Percentiles rank a stretch among this genome's conserved stretches.
phyloP scores from a whole-genome alignment of 2,329 filamentous ascomycete genomes.

The Aspergillus luchuensis region DNA sequence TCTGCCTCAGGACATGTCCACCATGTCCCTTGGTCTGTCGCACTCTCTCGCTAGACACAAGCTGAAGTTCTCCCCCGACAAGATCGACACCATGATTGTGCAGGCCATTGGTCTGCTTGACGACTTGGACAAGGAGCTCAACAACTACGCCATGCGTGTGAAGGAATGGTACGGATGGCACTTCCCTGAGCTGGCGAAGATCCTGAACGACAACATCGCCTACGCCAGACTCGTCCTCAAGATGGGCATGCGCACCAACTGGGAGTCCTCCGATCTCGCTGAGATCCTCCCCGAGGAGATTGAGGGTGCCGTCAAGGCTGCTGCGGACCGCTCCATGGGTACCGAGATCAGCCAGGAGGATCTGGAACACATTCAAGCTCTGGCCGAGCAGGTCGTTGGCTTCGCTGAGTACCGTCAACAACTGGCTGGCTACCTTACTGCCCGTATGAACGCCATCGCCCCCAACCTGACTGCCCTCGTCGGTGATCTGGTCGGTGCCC shows the following conservation, averaged over 20 bases:
- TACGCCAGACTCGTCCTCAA: constrained; percentile 86
- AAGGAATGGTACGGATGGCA: constrained; percentile 99
- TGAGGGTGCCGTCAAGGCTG: constrained; percentile 85
- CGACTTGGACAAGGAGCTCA: constrained; percentile 97
- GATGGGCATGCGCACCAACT: constrained; percentile 86
- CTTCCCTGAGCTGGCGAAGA: constrained; percentile 96
- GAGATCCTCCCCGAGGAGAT: constrained; percentile 96
- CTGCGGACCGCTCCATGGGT: constrained; percentile 97
- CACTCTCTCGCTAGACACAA: constrained; percentile 97
- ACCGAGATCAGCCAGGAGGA: constrained; percentile 94
- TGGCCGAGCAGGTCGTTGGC: constrained; percentile 89
- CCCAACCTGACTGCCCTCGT: constrained; percentile 93
- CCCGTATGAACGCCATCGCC: constrained; percentile 94
- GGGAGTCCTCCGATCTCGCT: constrained; percentile 73
- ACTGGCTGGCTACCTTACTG: constrained; percentile 84
- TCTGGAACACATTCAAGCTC: constrained; percentile 84
- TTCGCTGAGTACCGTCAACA: constrained; percentile 89
- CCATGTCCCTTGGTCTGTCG: constrained; percentile 93
- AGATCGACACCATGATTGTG: constrained; percentile 99
- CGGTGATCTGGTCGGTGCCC: constrained; percentile 89
- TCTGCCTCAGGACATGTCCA: constrained; percentile 79
- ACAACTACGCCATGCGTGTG: constrained; percentile 97
- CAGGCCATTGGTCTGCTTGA: constrained; percentile 93
- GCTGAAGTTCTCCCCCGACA: constrained; percentile 97
- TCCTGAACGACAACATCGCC: constrained; percentile 94